Percentiles rank a stretch among this genome's conserved stretches.
Conservation (phyloP, 208 protist species). For the Leishmania mexicana region DNA sequence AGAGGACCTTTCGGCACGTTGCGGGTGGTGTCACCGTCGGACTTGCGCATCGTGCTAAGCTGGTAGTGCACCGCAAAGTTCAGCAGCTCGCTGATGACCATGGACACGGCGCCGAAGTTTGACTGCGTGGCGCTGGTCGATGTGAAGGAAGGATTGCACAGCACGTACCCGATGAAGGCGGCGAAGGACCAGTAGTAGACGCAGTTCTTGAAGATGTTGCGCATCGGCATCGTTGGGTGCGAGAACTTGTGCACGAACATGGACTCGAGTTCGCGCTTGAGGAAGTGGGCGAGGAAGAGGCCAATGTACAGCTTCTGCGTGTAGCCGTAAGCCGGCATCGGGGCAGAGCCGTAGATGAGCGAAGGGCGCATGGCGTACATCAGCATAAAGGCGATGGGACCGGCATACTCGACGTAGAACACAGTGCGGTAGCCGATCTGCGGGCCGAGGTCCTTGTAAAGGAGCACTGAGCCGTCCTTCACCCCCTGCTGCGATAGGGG, state of each 20-base stretch:
- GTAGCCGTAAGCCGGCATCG: slow-evolving; percentile 46
- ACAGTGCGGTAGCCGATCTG: slow-evolving; percentile 94
- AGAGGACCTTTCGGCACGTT: slow-evolving; percentile 83
- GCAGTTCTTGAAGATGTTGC: slow-evolving; percentile 96
- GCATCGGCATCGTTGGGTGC: slow-evolving; percentile 93
- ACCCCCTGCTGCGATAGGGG: slow-evolving; percentile 71
- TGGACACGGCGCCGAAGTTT: slow-evolving; percentile 49
- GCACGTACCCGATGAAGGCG: slow-evolving; percentile 88
- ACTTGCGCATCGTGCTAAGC: slow-evolving; percentile 86
- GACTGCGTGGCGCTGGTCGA: slow-evolving; percentile 48
- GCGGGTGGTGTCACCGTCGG: slow-evolving; percentile 69
- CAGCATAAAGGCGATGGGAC: slow-evolving; percentile 92
- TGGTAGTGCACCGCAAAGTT: slow-evolving; percentile 93
- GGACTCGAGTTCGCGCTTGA: slow-evolving; percentile 95
- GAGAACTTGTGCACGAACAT: slow-evolving; percentile 96
- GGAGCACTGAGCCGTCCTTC: slow-evolving; percentile 60
- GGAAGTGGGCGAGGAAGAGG: slow-evolving; percentile 92
- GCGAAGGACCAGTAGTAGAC: slow-evolving; percentile 96
- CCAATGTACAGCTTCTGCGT: slow-evolving; percentile 81
- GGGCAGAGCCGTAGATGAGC: slow-evolving; percentile 62
- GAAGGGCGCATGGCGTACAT: slow-evolving; percentile 79
- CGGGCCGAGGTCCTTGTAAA: slow-evolving; percentile 93
- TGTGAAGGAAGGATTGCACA: slow-evolving; percentile 90
- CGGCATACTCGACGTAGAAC: slow-evolving; percentile 95
- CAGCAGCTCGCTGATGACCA: slow-evolving; percentile 84